These are phyloP conservation scores for Sorghum bicolor DNA, from an alignment of 176 grass and related monocot species.

Conservation along the genomic window Sorghum_bicolor_NCBIv3 NC_012875.2:51453001-51453500, in stretches of 20 bases:
- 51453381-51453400: conserved; percentile 22
- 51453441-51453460: background rate
- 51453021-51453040: background rate
- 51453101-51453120: conserved; percentile 3
- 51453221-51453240: background rate
- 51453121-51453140: background rate
- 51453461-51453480: background rate
- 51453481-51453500: too few species aligned
- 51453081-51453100: background rate
- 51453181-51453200: conserved; percentile 21
- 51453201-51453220: background rate
- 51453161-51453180: background rate
- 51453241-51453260: background rate
- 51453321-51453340: conserved; percentile 26
- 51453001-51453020: background rate
- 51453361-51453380: conserved; percentile 7
- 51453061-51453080: background rate
- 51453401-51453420: conserved; percentile 40
- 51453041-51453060: background rate
- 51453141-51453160: conserved; percentile 15
- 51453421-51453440: conserved; percentile 49
- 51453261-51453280: background rate
- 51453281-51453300: background rate
- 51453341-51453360: background rate
- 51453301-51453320: conserved; percentile 30